Base-by-base conservation (phyloP, 805 yeast genomes). In the Schwanniomyces occidentalis region DNA sequence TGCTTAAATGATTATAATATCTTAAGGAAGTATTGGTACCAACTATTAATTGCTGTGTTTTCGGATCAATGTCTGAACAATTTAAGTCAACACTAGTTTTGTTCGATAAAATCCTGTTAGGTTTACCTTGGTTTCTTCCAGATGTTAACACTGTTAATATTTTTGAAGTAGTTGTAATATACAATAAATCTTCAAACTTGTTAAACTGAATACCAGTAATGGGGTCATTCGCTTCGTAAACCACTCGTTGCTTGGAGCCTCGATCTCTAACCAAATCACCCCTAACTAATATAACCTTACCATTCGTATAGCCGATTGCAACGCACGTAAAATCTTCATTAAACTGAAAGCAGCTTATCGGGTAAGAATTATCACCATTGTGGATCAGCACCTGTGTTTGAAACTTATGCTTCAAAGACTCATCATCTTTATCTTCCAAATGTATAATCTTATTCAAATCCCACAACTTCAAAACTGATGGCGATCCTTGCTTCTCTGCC, bases 181-280 rank as follows among this genome's bases (percentile, higher is more conserved):
- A 89, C 10, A 89, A 60, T 4, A 62, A 27, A 20, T 75, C 61
- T 2, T 75, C 71, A 10, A 70, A 71, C 31, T 76, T 73, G 33
- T 70, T 70, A 45, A 90, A 76, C 18, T 75, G 73, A 1, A 91
- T 60, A 0, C 86, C 83, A 0, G 98, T 91, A 13, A 93, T 73
- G 1, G 97, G 95, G 31, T 87, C 93, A 2, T 71, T 63, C 33
- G 81, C 76, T 39, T 83, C 86, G 52, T 80, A 86, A 1, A 90
- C 80, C 0, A 83, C 56, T 18, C 97, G 67, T 51, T 91, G 98
- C 44, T 93, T 76, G 7, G 95, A 80, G 0, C 98, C 98, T 39
- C 95, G 67, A 52, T 93, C 99, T 47, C 89, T 78, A 5, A 87
- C 46, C 20, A 93, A 58, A 56, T 93, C 98, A 6, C 99, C 99